Base-by-base conservation (phyloP, 2,329 filamentous ascomycete genomes). In the Colletotrichum tanaceti region DNA sequence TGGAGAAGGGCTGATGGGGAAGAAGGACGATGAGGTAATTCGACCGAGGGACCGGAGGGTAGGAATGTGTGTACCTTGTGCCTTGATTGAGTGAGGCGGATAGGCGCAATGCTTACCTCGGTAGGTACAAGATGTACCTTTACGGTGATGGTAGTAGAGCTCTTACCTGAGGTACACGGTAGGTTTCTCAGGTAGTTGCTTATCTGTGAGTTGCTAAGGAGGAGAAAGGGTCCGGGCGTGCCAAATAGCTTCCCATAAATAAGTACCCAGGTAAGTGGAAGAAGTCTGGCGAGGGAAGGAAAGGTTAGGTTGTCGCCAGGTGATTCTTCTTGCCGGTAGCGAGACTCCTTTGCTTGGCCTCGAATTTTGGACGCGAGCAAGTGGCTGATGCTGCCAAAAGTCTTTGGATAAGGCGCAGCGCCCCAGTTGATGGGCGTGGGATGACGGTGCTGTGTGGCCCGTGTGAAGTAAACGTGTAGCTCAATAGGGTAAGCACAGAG, bases 1-100 rank as follows among this genome's bases (percentile, higher is more conserved):
- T 61, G 57, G 62, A 63, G 67, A 59, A 58, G n/a, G 53, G 14
- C 22, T 50, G 63, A 57, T 53, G 35, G 58, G 49, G 58, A 18
- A 7, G 58, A 20, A 46, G 39, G 52, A 22, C 43, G 67, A 67
- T 70, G 67, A 63, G 68, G 63, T 70, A 63, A 68, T 44, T 24
- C 39, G n/a, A 41, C 10, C 6, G 32, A 22, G 52, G 52, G 32
- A 10, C 11, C 14, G 43, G 39, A 58, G 32, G 22, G 39, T 14
- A 32, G 28, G 46, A 35, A 39, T 22, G 35, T 28, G 44, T 39
- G 4, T 24, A 59, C 57, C 44, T 59, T 32, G 22, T 18, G n/a
- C 35, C 59, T 11, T 16, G 49, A 7, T 58, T 20, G 53, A 16
- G 41, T 18, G 35, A 22, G 44, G 38, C 28, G 22, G 6, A 24